These are phyloP conservation scores for Lodderomyces elongisporus DNA, from an alignment of 1,139 yeast genomes.

Conservation along the genomic window DNA sequence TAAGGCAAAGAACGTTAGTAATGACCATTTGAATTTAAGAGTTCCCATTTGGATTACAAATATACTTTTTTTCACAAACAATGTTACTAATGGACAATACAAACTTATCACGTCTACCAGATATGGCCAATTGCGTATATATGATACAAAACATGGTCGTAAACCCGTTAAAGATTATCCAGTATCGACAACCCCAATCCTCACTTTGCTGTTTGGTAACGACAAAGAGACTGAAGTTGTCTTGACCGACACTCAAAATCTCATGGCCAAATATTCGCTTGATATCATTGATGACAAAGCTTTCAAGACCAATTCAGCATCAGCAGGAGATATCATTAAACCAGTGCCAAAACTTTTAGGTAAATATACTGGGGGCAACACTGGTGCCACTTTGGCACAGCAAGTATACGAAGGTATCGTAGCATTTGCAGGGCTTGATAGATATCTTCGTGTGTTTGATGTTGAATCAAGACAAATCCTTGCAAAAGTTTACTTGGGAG, in stretches of 20 bases:
- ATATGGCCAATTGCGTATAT: conserved; percentile 63
- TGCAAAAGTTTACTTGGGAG: conserved; percentile 72
- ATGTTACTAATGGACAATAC: conserved; percentile 18
- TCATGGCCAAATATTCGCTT: conserved; percentile 50
- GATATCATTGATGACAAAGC: conserved; percentile 35
- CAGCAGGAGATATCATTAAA: conserved; percentile 38
- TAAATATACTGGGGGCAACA: conserved; percentile 40
- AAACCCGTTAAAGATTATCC: conserved; percentile 53
- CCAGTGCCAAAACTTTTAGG: conserved; percentile 40
- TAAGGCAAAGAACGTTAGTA: conserved; percentile 62
- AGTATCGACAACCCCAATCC: conserved; percentile 45
- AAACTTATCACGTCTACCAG: conserved; percentile 60
- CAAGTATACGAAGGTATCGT: conserved; percentile 23
- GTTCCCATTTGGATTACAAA: conserved; percentile 64
- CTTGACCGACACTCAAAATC: conserved; percentile 52
- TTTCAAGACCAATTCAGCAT: conserved; percentile 35
- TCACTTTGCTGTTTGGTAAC: conserved; percentile 32
- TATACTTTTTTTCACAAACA: conserved; percentile 47
- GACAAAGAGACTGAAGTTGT: conserved; percentile 36
- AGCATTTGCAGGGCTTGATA: conserved; percentile 76
- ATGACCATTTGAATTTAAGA: conserved; percentile 60
- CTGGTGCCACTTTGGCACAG: conserved; percentile 40
- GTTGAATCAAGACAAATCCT: conserved; percentile 50
- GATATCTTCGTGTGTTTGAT: conserved; percentile 77
- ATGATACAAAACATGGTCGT: conserved; percentile 55